Evolutionary conservation across 1,284 basidiomycete species (phyloP).

Genomic region (Mycocalia duriaeana): DNA sequence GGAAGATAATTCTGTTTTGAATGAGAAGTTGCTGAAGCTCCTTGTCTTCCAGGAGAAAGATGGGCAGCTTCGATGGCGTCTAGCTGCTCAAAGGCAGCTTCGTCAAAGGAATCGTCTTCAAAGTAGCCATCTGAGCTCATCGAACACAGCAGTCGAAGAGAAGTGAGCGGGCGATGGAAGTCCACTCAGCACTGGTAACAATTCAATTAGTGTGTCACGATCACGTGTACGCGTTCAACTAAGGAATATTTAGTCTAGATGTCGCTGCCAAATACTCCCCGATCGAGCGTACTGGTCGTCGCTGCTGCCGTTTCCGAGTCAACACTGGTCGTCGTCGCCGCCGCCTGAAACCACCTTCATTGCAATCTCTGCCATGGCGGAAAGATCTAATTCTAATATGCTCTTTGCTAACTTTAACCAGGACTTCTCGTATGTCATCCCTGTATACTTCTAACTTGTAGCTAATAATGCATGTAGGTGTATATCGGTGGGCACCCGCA

Average conservation of each 20-base stretch:
- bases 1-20: not conserved
- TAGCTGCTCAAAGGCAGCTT: slow-evolving; percentile 52
- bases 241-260: too few relatives aligned
- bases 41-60: slow-evolving; percentile 19
- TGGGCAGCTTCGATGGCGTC: slow-evolving; percentile 65
- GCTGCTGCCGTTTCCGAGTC: too few relatives aligned
- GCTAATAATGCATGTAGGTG: slow-evolving; percentile 47
- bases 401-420: slow-evolving; percentile 87
- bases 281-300: too few relatives aligned
- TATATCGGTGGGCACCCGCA: slow-evolving; percentile 90
- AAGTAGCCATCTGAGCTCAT: slow-evolving; percentile 73
- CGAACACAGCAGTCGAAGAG: not conserved
- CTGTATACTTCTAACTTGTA: not conserved
- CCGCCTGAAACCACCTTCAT: not conserved
- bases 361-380: slow-evolving; percentile 18
- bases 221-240: too few relatives aligned
- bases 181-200: too few relatives aligned
- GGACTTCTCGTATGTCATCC: slow-evolving; percentile 67
- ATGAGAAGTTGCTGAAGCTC: not conserved
- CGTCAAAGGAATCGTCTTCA: slow-evolving; percentile 47
- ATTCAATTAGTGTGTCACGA: too few relatives aligned
- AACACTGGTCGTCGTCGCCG: too few relatives aligned
- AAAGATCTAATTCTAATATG: slow-evolving; percentile 46
- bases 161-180: too few relatives aligned
- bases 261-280: too few relatives aligned